phyloP scores from a whole-genome alignment of 306 rosid species.

The Carpinus viminea region DNA sequence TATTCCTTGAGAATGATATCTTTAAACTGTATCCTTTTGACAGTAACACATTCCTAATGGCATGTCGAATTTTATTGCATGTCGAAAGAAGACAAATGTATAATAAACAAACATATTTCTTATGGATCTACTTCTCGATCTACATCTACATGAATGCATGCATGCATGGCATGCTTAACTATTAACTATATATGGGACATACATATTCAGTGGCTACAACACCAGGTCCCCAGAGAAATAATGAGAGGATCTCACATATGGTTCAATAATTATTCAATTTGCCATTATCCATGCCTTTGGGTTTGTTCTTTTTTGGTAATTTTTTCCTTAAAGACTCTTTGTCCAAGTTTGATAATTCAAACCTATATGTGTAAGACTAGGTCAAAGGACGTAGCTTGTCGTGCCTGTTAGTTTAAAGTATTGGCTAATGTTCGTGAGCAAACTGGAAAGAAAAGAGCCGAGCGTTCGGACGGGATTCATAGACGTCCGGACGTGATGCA shows the following conservation, averaged over 20 bases:
- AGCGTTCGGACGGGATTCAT: no score
- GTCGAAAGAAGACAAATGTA: conserved; percentile 7
- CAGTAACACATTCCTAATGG: conserved; percentile 3
- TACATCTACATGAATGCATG: neutral
- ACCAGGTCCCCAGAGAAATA: neutral
- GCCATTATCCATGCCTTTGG: neutral
- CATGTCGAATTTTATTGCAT: neutral
- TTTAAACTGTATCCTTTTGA: conserved; percentile 24
- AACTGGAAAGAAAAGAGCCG: no score
- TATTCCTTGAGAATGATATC: conserved; percentile 23
- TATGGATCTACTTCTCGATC: neutral
- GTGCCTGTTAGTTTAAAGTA: no score
- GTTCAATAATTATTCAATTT: neutral
- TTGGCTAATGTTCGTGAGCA: no score
- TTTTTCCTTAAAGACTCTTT: neutral
- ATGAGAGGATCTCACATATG: neutral
- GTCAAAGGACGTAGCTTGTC: neutral
- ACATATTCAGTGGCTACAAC: no score
- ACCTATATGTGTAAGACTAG: neutral
- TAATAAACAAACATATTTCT: neutral
- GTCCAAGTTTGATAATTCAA: neutral
- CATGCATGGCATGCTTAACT: neutral
- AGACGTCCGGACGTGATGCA: no score
- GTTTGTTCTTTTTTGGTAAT: neutral
- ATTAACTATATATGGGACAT: neutral